Base-by-base conservation (phyloP, 1,139 yeast genomes). In the Pichia sp. region DNA sequence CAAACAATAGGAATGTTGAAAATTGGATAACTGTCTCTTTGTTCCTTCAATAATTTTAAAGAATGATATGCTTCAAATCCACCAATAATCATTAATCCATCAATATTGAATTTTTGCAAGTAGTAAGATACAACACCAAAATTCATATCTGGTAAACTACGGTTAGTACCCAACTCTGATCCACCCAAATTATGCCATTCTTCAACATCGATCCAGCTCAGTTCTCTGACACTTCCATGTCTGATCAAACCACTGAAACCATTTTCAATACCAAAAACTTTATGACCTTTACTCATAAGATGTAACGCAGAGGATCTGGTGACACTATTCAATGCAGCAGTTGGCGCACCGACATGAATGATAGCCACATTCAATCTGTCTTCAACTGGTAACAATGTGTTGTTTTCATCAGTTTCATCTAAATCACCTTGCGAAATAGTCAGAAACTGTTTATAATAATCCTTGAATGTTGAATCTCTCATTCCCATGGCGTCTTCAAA, bases 311-410 rank as follows among this genome's bases (percentile, higher is more conserved):
- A 87, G 4, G 97, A 92, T 53, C 95, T 78, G 1, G 92, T 83
- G 23, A 96, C 95, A 48, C 95, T 83, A 68, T 92, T 92, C 73
- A 92, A 80, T 47, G 95, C 97, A 52, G 96, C 95, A 16, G 97
- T 94, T 36, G 98, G 95, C 1, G 98, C 98, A 53, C 98, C 98
- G 47, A 90, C 84, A 58, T 88, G 88, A 52, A 92, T 73, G 47
- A 92, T 77, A 49, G 95, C 98, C 55, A 90, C 77, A 47, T 69
- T 78, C 54, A 81, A 71, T 52, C 78, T 66, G 60, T 77, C 65
- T 39, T 67, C 68, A 46, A 66, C 62, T 4, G 82, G 78, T 52
- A 81, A 69, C 6, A 56, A 29, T 46, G 57, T 64, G 36, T 73
- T 75, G 46, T 58, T 75, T 52, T 69, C 80, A 31, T 31, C 33